These are phyloP conservation scores for Harringtonia lauricola DNA, from an alignment of 2,329 filamentous ascomycete species.

Conservation along the genomic window DNA sequence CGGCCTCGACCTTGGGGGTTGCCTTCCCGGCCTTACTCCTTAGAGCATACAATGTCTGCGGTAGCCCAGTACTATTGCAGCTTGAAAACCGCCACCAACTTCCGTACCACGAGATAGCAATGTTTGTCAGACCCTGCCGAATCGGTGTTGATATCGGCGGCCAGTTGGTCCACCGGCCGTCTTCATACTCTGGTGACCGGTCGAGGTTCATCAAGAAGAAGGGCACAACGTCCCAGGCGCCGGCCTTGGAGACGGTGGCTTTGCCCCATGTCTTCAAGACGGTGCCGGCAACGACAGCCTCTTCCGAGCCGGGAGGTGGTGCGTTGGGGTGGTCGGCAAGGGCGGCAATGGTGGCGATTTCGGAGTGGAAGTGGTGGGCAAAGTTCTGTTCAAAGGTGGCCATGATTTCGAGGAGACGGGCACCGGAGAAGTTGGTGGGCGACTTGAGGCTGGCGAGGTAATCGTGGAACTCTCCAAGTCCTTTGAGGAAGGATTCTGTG, in stretches of 20 bases:
- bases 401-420: slow-evolving; percentile 38
- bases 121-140: slow-evolving; percentile 47
- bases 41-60: slow-evolving; percentile 42
- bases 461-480: slow-evolving; percentile 37
- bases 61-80: slow-evolving; percentile 41
- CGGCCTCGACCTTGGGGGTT: no score
- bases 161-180: slow-evolving; percentile 50
- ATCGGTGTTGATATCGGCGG: slow-evolving; percentile 52
- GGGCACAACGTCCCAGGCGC: slow-evolving; percentile 48
- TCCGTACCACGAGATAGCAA: slow-evolving; percentile 44
- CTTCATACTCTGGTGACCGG: slow-evolving; percentile 37
- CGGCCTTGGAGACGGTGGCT: slow-evolving; percentile 50
- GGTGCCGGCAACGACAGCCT: slow-evolving; percentile 31
- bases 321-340: slow-evolving; percentile 39
- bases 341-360: slow-evolving; percentile 39
- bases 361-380: slow-evolving; percentile 42
- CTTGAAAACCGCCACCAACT: slow-evolving; percentile 56
- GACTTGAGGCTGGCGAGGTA: slow-evolving; percentile 35
- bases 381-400: slow-evolving; percentile 37
- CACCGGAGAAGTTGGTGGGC: slow-evolving; percentile 30
- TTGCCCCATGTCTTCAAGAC: slow-evolving; percentile 53
- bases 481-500: slow-evolving; percentile 38
- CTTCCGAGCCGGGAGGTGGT: slow-evolving; percentile 32
- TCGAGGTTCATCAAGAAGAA: slow-evolving; percentile 57
- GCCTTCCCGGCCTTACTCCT: no score